Evolutionary conservation across 768 basidiomycete genomes (phyloP).

Genomic region (Sistotremastrum niveocremeum): DNA sequence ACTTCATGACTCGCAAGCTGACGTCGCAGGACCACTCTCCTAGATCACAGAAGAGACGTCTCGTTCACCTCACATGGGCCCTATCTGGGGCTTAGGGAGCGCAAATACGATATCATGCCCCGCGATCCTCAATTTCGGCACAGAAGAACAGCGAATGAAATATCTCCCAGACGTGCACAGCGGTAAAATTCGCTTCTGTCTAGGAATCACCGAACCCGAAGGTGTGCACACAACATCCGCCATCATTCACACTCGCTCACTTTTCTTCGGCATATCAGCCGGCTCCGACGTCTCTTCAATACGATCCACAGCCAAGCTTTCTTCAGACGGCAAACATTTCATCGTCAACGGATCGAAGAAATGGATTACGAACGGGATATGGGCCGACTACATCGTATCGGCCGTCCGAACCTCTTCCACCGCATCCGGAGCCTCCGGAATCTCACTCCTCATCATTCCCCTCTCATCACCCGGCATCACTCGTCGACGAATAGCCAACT

Average conservation of each 20-base stretch:
- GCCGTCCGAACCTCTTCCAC: conserved; percentile 15
- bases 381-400: conserved; percentile 15
- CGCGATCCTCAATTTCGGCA: conserved; percentile 6
- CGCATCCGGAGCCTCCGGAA: conserved; percentile 5
- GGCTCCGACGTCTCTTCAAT: conserved; percentile 8
- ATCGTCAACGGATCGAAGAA: conserved; percentile 9
- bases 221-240: background rate
- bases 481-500: conserved; percentile 2
- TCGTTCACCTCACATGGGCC: conserved; percentile 2
- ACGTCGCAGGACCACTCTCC: too few relatives aligned
- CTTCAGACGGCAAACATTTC: conserved; percentile 3
- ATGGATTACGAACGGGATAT: conserved; percentile 12
- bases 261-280: background rate
- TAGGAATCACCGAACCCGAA: conserved; percentile 9
- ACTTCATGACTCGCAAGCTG: background rate
- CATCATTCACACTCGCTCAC: background rate
- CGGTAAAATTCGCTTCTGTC: conserved; percentile 7
- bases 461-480: conserved; percentile 7
- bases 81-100: conserved; percentile 5
- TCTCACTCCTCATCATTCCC: conserved; percentile 14
- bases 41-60: conserved; percentile 5
- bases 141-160: conserved; percentile 2
- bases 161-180: conserved; percentile 3
- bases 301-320: conserved; percentile 3
- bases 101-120: conserved; percentile 4